Base-by-base conservation (phyloP, 371 early-diverging fungal species). In the Syncephalis fuscata region DNA sequence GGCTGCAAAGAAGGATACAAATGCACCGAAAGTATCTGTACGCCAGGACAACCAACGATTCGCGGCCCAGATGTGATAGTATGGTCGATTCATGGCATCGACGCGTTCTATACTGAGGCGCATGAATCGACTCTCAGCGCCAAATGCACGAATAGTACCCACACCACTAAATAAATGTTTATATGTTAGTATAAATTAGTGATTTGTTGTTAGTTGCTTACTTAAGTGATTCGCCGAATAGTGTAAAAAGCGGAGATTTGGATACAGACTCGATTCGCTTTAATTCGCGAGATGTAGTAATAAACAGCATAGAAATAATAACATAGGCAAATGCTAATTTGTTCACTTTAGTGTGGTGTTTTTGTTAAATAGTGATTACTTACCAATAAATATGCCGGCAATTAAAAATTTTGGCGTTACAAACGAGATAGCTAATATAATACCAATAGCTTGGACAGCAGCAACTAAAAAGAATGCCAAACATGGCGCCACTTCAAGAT, bases 1-100 rank as follows among this genome's bases (percentile, higher is more conserved):
- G 9, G 73, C 79, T 38, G 77, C 63, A 22, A 50, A 21, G 39
- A 79, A 72, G 39, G 75, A 65, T 27, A 90, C 74, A 4, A 68
- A 11, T 1, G 82, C 74, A 26, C 80, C 77, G 17, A 74, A 63
- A 3, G 76, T 24, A 22, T 78, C 82, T 19, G 78, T 73, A 4
- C 88, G 79, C 19, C 81, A 57, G 46, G 70, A 71, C 25, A 88
- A 70, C 91, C 90, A 88, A 25, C 87, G 77, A 63, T 86, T 88
- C 44, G 74, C 71, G 20, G 70, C 70, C 85, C 89, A 86, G 25
- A 74, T 50, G 45, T 67, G 70, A 47, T 75, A 83, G 53, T 66
- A 85, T 1, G 85, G 76, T 4, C 82, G 60, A 49, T 78, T 70
- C 57, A 85, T 70, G 39, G 53, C 55, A 56, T 82, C 78, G 19